Base-by-base conservation (phyloP, 2,329 filamentous ascomycete genomes). In the Xylariales sp. region DNA sequence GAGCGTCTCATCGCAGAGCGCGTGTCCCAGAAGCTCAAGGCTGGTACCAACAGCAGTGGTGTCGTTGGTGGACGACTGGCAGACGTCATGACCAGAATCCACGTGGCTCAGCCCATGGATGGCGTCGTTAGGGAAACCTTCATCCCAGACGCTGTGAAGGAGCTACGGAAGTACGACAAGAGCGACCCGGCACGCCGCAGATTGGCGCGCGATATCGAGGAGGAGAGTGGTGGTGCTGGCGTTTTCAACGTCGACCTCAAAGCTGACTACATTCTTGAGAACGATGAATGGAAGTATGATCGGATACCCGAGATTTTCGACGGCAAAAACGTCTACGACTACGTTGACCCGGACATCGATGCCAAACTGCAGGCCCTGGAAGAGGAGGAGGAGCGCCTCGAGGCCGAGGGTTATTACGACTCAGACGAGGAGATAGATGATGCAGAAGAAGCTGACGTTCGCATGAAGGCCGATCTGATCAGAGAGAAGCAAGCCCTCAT, bases 271-370 rank as follows among this genome's bases (percentile, higher is more conserved):
- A 68, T 89, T 12, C 81, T 97, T 48, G 88, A 86, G 49, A 80
- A 96, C 61, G 80, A 85, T 31, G 88, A 93, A 44, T 97, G 93
- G 93, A 95, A 95, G 65, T 80, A 95, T 62, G 94, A 98, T 70
- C 88, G 86, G 68, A 86, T 97, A 42, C 93, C 93, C 22, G 93
- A 98, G 66, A 76, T 96, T 36, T 86, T 90, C 64, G 83, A 97
- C 59, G 93, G 93, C 65, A 90, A 91, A 76, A 98, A 98, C 64
- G 87, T 98, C 44, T 93, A 91, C 69, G 93, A 98, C 66, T 98
- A 88, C 64, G 82, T 98, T 58, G 93, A 97, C 58, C 90, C 91
- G 1, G 94, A 98, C 42, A 98, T 98, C 60, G 93, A 95, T 58
- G 78, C 82, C 52, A 97, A 95, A 72, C 78, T 98, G 37, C 83